phyloP scores from a whole-genome alignment of 441 rosid species.

The Brassica hybrid region DNA sequence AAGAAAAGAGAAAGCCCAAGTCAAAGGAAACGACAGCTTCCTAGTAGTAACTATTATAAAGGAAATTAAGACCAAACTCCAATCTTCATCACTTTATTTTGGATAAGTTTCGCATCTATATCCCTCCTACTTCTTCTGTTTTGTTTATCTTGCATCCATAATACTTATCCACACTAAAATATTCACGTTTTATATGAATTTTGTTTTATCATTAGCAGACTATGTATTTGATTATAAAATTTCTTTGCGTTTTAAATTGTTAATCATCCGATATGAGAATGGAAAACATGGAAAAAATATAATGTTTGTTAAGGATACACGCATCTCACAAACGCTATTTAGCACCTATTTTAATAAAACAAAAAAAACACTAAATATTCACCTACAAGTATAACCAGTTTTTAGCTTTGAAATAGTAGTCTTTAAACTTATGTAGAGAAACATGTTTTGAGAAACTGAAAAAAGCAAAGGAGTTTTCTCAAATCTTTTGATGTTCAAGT shows the following conservation, averaged over 20 bases:
- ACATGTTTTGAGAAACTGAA: background rate
- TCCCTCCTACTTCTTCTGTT: constrained; percentile 32
- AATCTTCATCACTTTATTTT: constrained; percentile 21
- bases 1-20: constrained; percentile 7
- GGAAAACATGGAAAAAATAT: background rate
- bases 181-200: background rate
- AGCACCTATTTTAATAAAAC: too few species aligned
- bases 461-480: background rate
- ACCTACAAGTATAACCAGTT: background rate
- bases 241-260: background rate
- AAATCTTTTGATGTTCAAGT: background rate
- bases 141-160: background rate
- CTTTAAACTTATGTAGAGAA: background rate
- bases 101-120: constrained; percentile 40
- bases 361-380: background rate
- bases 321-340: background rate
- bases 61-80: constrained; percentile 33
- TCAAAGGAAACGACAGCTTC: constrained; percentile 25
- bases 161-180: constrained; percentile 26
- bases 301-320: background rate
- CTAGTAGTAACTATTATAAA: background rate
- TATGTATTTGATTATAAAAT: background rate
- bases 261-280: background rate
- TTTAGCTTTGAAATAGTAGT: background rate
- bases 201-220: constrained; percentile 6